These are phyloP conservation scores for Mycena alexandri DNA, from an alignment of 768 basidiomycete genomes.

Conservation along the genomic window DNA sequence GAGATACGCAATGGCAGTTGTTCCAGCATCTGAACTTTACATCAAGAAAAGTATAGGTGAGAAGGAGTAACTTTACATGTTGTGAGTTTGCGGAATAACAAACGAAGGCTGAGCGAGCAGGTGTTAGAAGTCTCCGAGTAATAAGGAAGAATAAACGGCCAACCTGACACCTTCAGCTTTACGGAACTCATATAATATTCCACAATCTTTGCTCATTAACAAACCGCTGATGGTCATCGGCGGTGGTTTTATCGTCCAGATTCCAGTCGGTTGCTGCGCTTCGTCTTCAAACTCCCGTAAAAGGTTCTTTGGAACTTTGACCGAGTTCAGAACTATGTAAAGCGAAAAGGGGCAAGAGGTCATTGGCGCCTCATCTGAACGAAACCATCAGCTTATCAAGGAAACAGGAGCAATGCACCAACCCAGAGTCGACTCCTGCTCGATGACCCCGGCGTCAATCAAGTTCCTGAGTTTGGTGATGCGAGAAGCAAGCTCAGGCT, in stretches of 20 bases:
- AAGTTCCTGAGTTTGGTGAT: slow-evolving; percentile 71
- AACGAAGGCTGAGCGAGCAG: slow-evolving; percentile 56
- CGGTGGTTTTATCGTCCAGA: slow-evolving; percentile 68
- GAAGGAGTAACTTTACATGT: slow-evolving; percentile 56
- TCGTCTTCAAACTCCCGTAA: slow-evolving; percentile 84
- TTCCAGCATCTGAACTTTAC: slow-evolving; percentile 72
- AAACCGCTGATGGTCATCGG: slow-evolving; percentile 72
- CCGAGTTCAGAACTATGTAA: slow-evolving; percentile 73
- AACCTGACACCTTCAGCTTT: slow-evolving; percentile 80
- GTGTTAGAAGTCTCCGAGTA: slow-evolving; percentile 4
- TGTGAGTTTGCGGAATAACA: slow-evolving; percentile 82
- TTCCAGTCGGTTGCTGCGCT: slow-evolving; percentile 79
- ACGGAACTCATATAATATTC: slow-evolving; percentile 74
- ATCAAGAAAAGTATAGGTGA: slow-evolving; percentile 22
- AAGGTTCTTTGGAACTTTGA: slow-evolving; percentile 61
- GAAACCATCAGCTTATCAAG: neutral
- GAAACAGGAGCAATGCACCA: slow-evolving; percentile 1
- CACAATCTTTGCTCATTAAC: slow-evolving; percentile 85
- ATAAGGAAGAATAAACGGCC: slow-evolving; percentile 27
- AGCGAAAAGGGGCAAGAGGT: slow-evolving; percentile 75
- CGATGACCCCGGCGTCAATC: slow-evolving; percentile 74
- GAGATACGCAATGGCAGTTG: slow-evolving; percentile 76
- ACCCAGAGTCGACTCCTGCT: slow-evolving; percentile 61
- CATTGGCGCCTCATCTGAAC: slow-evolving; percentile 61
- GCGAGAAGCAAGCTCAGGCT: slow-evolving; percentile 69